These are phyloP conservation scores for Ceratobasidium sp. DNA, from an alignment of 1,284 basidiomycete species.

Conservation along the genomic window DNA sequence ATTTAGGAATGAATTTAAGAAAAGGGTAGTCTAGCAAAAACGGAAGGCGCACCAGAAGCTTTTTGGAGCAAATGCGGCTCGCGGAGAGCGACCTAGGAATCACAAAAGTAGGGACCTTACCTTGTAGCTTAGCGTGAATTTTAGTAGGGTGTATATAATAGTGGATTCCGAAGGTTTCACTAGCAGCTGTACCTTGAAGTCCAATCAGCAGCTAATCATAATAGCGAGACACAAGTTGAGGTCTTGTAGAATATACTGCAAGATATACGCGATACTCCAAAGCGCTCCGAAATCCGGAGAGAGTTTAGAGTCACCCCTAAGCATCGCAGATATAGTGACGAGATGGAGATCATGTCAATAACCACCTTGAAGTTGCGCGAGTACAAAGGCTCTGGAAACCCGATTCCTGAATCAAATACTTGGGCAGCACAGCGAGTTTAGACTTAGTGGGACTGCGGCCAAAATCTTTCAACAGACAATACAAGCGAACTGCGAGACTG, in stretches of 20 bases:
- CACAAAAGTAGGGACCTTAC: constrained; percentile 28
- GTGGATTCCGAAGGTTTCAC: constrained; percentile 8
- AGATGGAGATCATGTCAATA: constrained; percentile 30
- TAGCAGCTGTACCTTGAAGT: constrained; percentile 30
- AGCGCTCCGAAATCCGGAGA: constrained; percentile 12
- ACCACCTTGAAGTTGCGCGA: constrained; percentile 25
- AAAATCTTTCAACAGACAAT: background rate
- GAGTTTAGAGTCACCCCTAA: background rate
- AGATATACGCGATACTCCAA: constrained; percentile 14
- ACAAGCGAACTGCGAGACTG: background rate
- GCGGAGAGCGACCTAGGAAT: background rate
- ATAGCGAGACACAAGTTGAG: constrained; percentile 26
- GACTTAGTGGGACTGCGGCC: constrained; percentile 6
- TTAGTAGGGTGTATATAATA: constrained; percentile 31
- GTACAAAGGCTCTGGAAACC: constrained; percentile 19
- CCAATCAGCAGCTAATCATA: constrained; percentile 28
- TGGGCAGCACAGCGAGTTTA: background rate
- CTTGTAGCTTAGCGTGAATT: constrained; percentile 14
- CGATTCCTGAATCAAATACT: constrained; percentile 12
- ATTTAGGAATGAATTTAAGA: background rate
- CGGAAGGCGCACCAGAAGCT: no score
- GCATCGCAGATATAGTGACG: constrained; percentile 3
- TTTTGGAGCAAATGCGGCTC: no score
- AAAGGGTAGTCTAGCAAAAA: constrained; percentile 5
- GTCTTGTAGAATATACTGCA: constrained; percentile 3